Base-by-base conservation (phyloP, 768 basidiomycete genomes). In the Termitomyces sp. region DNA sequence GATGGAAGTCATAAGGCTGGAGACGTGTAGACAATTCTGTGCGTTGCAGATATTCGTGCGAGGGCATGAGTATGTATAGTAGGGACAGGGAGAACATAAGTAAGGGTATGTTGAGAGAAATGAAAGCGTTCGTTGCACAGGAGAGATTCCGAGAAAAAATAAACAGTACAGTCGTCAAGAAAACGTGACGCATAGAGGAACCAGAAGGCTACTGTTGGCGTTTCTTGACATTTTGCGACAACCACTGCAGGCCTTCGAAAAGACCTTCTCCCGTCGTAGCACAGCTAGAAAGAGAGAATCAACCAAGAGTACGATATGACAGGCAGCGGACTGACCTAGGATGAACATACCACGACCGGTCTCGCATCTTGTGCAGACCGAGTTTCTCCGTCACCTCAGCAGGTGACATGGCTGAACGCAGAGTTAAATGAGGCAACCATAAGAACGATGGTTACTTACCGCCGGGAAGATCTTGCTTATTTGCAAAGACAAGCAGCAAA, bases 321-420 rank as follows among this genome's bases (percentile, higher is more conserved):
- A 11, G 21, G 2, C 32, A 48, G 25, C 23, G 52, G 41, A 72
- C 83, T 65, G 73, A 96, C 90, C 95, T 97, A 50, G 96, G 96
- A 76, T 98, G 96, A 53, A 98, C 95, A 82, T 98, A 98, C 96
- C 96, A 98, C 71, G 90, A 94, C 59, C 96, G 82, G 68, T 98
- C 95, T 59, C 92, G 87, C 96, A 98, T 98, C 64, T 89, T 82
- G 71, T 97, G 91, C 62, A 98, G 77, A 38, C 95, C 95, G 42
- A 98, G 76, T 72, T 96, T 97, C 75, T 98, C 96, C 11, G 96
- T 98, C 40, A 98, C 95, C 71, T 98, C 95, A 8, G 96, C 95
- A 34, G 96, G 96, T n/a, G 94, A 95, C 96, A 98, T 98, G 31
- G 95, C 96, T 94, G 54, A 48, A 29, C 25, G 41, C 41, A 25